These are phyloP conservation scores for Proliferodiscus dingleyae DNA, from an alignment of 2,329 filamentous ascomycete species.

Conservation along the genomic window DNA sequence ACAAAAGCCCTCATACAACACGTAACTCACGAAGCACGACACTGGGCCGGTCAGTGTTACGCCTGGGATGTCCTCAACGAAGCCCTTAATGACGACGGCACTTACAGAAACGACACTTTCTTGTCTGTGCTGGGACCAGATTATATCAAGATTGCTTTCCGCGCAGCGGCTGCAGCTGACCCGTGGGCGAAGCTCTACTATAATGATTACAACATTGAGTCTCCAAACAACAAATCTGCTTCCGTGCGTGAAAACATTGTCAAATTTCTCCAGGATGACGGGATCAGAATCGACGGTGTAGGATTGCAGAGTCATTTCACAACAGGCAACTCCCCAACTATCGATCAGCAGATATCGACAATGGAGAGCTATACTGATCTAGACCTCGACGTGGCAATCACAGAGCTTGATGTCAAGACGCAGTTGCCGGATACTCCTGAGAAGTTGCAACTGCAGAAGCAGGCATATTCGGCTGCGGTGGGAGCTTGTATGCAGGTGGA, in stretches of 20 bases:
- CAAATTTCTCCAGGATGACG: slow-evolving; percentile 40
- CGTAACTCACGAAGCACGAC: slow-evolving; percentile 51
- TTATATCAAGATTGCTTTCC: slow-evolving; percentile 55
- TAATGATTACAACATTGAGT: slow-evolving; percentile 62
- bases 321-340: slow-evolving; percentile 41
- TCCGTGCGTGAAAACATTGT: slow-evolving; percentile 40
- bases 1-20: slow-evolving; percentile 52
- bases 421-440: slow-evolving; percentile 38
- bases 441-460: slow-evolving; percentile 40
- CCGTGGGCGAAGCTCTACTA: slow-evolving; percentile 52
- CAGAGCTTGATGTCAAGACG: slow-evolving; percentile 56
- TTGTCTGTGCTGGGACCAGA: slow-evolving; percentile 49
- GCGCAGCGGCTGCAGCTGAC: slow-evolving; percentile 48
- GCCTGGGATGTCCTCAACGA: slow-evolving; percentile 66
- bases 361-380: slow-evolving; percentile 42
- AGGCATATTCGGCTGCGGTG: slow-evolving; percentile 37
- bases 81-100: slow-evolving; percentile 53
- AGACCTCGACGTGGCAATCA: slow-evolving; percentile 54
- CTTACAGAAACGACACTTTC: slow-evolving; percentile 49
- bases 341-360: slow-evolving; percentile 41
- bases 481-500: slow-evolving; percentile 22
- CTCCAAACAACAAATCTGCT: slow-evolving; percentile 42
- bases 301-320: slow-evolving; percentile 59
- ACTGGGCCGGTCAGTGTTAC: slow-evolving; percentile 56
- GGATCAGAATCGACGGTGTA: slow-evolving; percentile 57